Evolutionary conservation across 2,329 filamentous ascomycete species (phyloP), one percentile per base, ranked within the genome.

Genomic region (Arthrobotrys musiformis): DNA sequence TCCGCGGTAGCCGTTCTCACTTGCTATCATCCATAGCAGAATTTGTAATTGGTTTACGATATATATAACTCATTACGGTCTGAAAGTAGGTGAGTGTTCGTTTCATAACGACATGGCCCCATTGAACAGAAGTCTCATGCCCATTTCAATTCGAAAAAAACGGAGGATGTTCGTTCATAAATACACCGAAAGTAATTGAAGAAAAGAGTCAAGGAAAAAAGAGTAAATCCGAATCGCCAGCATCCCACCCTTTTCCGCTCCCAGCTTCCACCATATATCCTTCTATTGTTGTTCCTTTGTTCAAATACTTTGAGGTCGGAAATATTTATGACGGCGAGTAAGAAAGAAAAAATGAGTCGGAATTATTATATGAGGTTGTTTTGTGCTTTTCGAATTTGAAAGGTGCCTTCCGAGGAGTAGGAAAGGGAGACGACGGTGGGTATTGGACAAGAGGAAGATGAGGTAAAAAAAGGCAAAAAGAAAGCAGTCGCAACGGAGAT

Each of bases 401-500:
- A 48, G 61, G 61, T 24, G 5, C 37, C 40, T 63, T 50, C 28
- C 40, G 40, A 42, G 40, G n/a, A n/a, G 15, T 42, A 42, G 42
- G 61, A 37, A 56, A n/a, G n/a, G 35, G 37, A 52, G 28, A 62
- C 33, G n/a, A n/a, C n/a, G n/a, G n/a, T 42, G 48, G 42, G 37
- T 46, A 61, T 54, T 67, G 46, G 48, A 63, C 42, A 56, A 37
- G 56, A 67, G 42, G 28, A 56, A 17, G 50, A 46, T 44, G 33
- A n/a, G 67, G 48, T 72, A 80, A 81, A 58, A 81, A 80, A 81
- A 63, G 30, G n/a, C 9, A 9, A 9, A 9, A 33, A 26, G 28
- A 40, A 67, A 70, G 40, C 35, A 28, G 4, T 58, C 54, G 66
- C 60, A 67, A 40, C 26, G 54, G 66, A 70, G 52, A 70, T 86